Conservation (phyloP, 2,329 filamentous ascomycete genomes). For the Ophiostoma perfectum region DNA sequence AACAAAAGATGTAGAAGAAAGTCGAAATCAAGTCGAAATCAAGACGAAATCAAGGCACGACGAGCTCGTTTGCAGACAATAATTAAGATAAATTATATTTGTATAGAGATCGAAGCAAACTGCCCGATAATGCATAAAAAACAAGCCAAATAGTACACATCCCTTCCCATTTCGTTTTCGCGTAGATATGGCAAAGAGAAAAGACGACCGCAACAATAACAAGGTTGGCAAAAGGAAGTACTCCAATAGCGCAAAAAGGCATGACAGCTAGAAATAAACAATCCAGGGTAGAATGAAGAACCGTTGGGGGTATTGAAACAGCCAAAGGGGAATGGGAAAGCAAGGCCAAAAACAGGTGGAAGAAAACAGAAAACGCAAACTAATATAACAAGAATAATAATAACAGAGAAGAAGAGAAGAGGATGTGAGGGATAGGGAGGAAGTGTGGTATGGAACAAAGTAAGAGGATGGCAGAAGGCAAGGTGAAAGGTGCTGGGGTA, state of each 20-base stretch:
- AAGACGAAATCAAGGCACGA: too few relatives aligned
- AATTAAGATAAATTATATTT: not conserved
- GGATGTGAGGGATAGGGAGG: not conserved
- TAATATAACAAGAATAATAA: constrained; percentile 10
- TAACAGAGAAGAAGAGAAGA: not conserved
- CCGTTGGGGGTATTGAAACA: constrained; percentile 21
- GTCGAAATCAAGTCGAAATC: too few relatives aligned
- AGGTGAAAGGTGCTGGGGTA: not conserved
- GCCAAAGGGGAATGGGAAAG: constrained; percentile 9
- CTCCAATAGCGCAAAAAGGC: not conserved
- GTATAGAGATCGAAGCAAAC: not conserved
- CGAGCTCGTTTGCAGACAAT: too few relatives aligned
- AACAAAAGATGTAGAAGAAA: too few relatives aligned
- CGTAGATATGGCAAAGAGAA: not conserved
- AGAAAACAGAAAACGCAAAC: not conserved
- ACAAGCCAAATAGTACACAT: not conserved
- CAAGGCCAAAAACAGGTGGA: not conserved
- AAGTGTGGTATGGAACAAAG: not conserved
- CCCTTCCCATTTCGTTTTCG: not conserved
- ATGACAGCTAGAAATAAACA: not conserved
- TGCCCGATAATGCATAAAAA: not conserved
- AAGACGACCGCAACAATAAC: not conserved
- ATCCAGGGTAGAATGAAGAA: constrained; percentile 8
- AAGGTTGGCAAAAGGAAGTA: not conserved
- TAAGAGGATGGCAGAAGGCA: constrained; percentile 1